Evolutionary conservation across 2,329 filamentous ascomycete genomes (phyloP).

Genomic region (Alternaria ventricosa): DNA sequence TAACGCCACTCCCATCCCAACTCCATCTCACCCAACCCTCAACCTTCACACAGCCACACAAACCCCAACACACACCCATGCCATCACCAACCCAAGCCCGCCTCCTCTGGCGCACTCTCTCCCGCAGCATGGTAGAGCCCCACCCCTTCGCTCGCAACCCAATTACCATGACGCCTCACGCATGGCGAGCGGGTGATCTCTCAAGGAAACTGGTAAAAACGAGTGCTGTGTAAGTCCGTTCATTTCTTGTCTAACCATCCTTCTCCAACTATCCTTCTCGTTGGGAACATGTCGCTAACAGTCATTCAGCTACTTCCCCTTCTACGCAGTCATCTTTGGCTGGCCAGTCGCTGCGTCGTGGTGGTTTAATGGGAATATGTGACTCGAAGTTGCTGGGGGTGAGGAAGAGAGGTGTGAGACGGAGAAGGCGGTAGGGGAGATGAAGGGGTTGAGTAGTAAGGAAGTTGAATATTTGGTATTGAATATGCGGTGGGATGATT

Average conservation of each 20-base stretch:
- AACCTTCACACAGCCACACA: not conserved
- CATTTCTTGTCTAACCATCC: no score
- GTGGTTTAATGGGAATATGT: constrained; percentile 39
- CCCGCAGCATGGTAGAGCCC: constrained; percentile 44
- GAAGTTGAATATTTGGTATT: constrained; percentile 36
- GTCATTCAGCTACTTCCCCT: constrained; percentile 35
- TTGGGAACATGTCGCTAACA: constrained; percentile 1
- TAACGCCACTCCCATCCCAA: not conserved
- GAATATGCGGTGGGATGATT: constrained; percentile 43
- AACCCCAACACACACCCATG: constrained; percentile 24
- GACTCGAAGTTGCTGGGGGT: constrained; percentile 30
- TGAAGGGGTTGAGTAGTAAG: constrained; percentile 17
- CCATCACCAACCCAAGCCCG: constrained; percentile 40
- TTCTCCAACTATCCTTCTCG: not conserved
- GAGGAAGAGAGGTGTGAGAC: constrained; percentile 7
- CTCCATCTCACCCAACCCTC: not conserved
- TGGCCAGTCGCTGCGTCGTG: constrained; percentile 42
- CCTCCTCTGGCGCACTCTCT: constrained; percentile 39
- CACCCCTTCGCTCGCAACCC: constrained; percentile 46
- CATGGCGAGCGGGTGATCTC: constrained; percentile 32
- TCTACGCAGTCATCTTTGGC: constrained; percentile 35
- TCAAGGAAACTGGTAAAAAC: constrained; percentile 30
- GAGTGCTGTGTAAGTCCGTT: constrained; percentile 32
- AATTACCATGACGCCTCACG: constrained; percentile 28
- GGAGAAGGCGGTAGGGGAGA: not conserved